Evolutionary conservation across 768 basidiomycete genomes (phyloP).

Genomic region (Auricularia sp.): DNA sequence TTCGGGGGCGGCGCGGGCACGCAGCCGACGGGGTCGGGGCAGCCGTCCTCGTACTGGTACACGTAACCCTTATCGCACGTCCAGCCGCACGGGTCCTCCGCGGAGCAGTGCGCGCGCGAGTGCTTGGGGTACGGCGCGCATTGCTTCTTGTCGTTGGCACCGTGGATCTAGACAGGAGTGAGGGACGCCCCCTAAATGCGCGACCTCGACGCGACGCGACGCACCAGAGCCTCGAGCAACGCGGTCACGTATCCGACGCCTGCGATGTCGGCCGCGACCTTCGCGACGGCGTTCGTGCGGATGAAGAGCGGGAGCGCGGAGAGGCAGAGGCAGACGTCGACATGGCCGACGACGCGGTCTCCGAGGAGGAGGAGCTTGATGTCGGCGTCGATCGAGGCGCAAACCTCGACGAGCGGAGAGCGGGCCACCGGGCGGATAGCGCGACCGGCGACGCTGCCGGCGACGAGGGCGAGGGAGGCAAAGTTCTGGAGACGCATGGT

Average conservation of each 20-base stretch:
- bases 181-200: no score
- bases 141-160: neutral
- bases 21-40: neutral
- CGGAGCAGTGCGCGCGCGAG: neutral
- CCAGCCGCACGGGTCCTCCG: neutral
- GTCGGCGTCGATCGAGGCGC: neutral
- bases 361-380: neutral
- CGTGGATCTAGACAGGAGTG: neutral
- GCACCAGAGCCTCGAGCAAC: conserved; percentile 5
- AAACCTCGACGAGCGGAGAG: neutral
- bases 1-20: neutral
- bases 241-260: conserved; percentile 23
- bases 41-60: neutral
- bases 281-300: conserved; percentile 20
- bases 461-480: neutral
- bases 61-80: neutral
- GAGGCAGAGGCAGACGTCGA: conserved; percentile 37
- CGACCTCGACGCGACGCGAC: neutral
- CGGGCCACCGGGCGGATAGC: neutral
- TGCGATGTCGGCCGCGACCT: conserved; percentile 20
- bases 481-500: neutral
- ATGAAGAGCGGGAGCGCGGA: conserved; percentile 30
- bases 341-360: neutral
- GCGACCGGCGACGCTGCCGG: neutral
- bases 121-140: neutral